A percentile compares a stretch with the other conserved stretches of the same genome.
These are phyloP conservation scores for Aspergillus quadrilineatus DNA, from an alignment of 2,329 filamentous ascomycete species.

Conservation along the genomic window DNA sequence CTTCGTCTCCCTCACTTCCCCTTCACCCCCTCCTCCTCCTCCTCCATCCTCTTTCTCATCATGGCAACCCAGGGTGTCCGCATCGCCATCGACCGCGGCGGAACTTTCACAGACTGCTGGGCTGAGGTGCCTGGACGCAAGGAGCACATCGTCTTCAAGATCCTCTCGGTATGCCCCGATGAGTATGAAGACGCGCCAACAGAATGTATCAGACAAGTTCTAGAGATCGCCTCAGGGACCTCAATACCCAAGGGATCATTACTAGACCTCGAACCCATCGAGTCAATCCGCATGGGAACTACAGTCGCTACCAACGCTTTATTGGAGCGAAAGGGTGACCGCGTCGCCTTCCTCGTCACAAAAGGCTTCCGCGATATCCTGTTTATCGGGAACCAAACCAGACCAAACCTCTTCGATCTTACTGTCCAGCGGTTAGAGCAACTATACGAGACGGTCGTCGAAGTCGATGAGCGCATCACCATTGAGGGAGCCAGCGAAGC, in stretches of 20 bases:
- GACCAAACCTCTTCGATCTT: slow-evolving; percentile 82
- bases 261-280: slow-evolving; percentile 19
- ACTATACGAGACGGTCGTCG: slow-evolving; percentile 26
- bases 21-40: neutral
- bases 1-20: neutral
- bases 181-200: slow-evolving; percentile 15
- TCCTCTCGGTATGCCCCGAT: slow-evolving; percentile 13
- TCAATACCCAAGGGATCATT: slow-evolving; percentile 11
- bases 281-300: slow-evolving; percentile 77
- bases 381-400: slow-evolving; percentile 79
- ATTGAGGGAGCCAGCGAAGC: slow-evolving; percentile 27
- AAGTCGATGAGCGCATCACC: slow-evolving; percentile 48
- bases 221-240: slow-evolving; percentile 8
- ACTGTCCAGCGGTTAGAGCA: slow-evolving; percentile 74
- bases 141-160: slow-evolving; percentile 14
- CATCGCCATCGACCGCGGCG: slow-evolving; percentile 15
- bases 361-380: slow-evolving; percentile 81
- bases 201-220: slow-evolving; percentile 14
- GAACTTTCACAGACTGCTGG: slow-evolving; percentile 13
- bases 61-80: slow-evolving; percentile 13
- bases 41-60: neutral
- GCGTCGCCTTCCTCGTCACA: slow-evolving; percentile 51
- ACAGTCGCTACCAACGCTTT: slow-evolving; percentile 87
- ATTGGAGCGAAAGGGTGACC: slow-evolving; percentile 30
- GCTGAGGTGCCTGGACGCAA: slow-evolving; percentile 11